phyloP scores from a whole-genome alignment of 2,329 filamentous ascomycete genomes.

The Huntiella savannae region DNA sequence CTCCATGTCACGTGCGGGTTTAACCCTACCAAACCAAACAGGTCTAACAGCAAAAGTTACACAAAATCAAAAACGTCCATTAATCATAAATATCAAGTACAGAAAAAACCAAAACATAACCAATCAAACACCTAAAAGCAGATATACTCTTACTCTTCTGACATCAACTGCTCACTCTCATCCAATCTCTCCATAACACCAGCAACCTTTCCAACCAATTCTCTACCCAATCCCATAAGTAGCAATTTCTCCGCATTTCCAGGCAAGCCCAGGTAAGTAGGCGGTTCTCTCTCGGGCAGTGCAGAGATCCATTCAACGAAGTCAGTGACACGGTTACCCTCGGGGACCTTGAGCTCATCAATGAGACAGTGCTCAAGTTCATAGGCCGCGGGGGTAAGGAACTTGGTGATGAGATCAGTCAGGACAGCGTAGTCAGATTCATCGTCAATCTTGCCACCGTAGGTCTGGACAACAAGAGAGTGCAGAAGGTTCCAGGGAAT shows the following conservation, averaged over 20 bases:
- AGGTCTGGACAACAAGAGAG: conserved; percentile 79
- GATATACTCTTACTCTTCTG: conserved; percentile 27
- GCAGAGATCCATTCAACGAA: conserved; percentile 84
- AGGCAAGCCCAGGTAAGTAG: conserved; percentile 81
- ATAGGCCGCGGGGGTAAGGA: conserved; percentile 76
- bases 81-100: neutral
- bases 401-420: conserved; percentile 49
- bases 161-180: conserved; percentile 81
- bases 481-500: conserved; percentile 95
- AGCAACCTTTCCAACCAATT: conserved; percentile 66
- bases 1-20: too few species aligned
- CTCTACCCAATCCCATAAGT: conserved; percentile 69
- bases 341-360: conserved; percentile 55
- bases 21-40: neutral
- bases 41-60: neutral
- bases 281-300: conserved; percentile 85
- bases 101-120: neutral
- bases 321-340: conserved; percentile 62
- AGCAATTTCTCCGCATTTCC: conserved; percentile 93
- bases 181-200: conserved; percentile 77
- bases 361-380: conserved; percentile 85
- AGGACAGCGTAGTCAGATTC: conserved; percentile 65
- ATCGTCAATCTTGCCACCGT: conserved; percentile 94
- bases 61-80: neutral
- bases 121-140: conserved; percentile 11